Percentiles rank a stretch among this genome's conserved stretches.
phyloP scores from a whole-genome alignment of 257 asterid species.

The Solanum chaucha region DNA sequence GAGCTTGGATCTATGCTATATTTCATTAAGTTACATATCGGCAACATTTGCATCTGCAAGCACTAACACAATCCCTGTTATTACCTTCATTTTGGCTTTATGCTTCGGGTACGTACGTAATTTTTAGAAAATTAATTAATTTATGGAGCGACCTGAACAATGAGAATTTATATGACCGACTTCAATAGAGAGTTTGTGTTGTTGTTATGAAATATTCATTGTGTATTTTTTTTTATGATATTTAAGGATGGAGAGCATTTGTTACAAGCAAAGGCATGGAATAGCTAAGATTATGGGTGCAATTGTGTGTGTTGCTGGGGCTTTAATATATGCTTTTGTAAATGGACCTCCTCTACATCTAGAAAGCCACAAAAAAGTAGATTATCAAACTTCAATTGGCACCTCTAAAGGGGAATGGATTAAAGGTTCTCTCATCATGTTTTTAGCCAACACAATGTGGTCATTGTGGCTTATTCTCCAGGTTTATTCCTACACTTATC shows the following conservation, averaged over 20 bases:
- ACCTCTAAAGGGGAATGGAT: slow-evolving; percentile 35
- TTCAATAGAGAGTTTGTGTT: not conserved
- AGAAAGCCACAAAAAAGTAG: slow-evolving; percentile 1
- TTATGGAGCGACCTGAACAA: not conserved
- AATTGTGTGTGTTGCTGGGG: slow-evolving; percentile 29
- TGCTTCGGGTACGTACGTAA: slow-evolving; percentile 30
- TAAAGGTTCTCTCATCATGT: slow-evolving; percentile 47
- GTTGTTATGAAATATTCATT: not conserved
- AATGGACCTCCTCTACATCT: slow-evolving; percentile 44
- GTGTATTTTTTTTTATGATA: not conserved
- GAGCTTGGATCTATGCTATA: slow-evolving; percentile 32
- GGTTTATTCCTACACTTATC: slow-evolving; percentile 9
- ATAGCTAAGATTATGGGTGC: slow-evolving; percentile 47
- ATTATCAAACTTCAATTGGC: not conserved
- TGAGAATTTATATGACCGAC: not conserved
- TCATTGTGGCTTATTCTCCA: slow-evolving; percentile 55
- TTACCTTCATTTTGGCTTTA: slow-evolving; percentile 50
- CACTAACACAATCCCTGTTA: slow-evolving; percentile 34
- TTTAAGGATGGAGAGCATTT: slow-evolving; percentile 36
- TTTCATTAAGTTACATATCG: slow-evolving; percentile 31
- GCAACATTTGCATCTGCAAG: slow-evolving; percentile 58
- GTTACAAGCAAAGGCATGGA: slow-evolving; percentile 33
- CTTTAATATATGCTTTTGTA: slow-evolving; percentile 43
- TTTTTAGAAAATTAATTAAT: not conserved
- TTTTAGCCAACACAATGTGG: slow-evolving; percentile 31